Evolutionary conservation across 2,329 filamentous ascomycete genomes (phyloP).

Genomic region (Diaporthe nobilis): DNA sequence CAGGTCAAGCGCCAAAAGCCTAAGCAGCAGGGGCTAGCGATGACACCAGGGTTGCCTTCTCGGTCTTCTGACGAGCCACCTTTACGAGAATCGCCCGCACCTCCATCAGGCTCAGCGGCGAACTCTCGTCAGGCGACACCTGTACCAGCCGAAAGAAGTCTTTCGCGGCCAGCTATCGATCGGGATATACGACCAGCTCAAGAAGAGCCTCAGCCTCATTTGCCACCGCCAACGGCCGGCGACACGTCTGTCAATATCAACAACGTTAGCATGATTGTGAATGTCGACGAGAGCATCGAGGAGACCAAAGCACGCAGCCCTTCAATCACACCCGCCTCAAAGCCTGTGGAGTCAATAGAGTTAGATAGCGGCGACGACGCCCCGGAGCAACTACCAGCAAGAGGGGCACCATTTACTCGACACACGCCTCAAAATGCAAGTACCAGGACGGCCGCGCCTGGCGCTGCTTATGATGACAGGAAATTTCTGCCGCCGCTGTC

Average conservation of each 20-base stretch:
- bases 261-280: constrained; percentile 39
- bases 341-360: not conserved
- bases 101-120: not conserved
- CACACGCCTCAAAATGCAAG: not conserved
- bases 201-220: not conserved
- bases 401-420: not conserved
- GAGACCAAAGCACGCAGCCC: not conserved
- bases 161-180: not conserved
- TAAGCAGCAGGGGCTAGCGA: constrained; percentile 11
- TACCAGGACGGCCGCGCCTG: not conserved
- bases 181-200: not conserved
- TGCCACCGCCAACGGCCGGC: constrained; percentile 10
- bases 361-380: not conserved
- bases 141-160: not conserved
- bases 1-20: constrained; percentile 43
- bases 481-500: constrained; percentile 15
- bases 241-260: constrained; percentile 1
- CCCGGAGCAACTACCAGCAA: not conserved
- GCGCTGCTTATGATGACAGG: not conserved
- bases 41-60: not conserved
- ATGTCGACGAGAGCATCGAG: constrained; percentile 36
- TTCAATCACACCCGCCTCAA: not conserved
- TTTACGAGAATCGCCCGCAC: not conserved
- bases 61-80: not conserved
- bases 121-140: constrained; percentile 26